Conservation (phyloP, 257 asterid genomes). For the Ilex asprella region DNA sequence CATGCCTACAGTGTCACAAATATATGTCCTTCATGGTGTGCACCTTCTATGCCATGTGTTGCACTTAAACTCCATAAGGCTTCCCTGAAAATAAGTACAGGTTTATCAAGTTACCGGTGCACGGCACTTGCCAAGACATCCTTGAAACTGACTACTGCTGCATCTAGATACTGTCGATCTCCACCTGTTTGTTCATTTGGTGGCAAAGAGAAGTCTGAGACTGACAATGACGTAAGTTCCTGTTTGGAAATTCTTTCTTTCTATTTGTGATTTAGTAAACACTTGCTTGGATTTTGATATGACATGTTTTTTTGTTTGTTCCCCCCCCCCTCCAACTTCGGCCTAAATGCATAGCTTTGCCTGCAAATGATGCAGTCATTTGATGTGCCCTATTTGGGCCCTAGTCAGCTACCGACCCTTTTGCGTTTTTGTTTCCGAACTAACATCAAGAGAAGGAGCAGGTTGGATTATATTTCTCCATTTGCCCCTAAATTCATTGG, state of each 20-base stretch:
- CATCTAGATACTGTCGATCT: not conserved
- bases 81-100: not conserved
- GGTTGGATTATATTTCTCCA: too few species aligned
- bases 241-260: constrained; percentile 1
- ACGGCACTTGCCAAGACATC: not conserved
- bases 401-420: too few species aligned
- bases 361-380: too few species aligned
- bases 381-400: too few species aligned
- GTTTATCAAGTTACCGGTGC: not conserved
- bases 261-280: not conserved
- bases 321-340: too few species aligned
- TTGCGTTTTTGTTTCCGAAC: too few species aligned
- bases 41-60: not conserved
- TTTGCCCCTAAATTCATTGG: too few species aligned
- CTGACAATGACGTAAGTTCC: constrained; percentile 44
- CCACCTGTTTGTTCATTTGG: not conserved
- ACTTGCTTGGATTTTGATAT: not conserved
- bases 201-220: not conserved
- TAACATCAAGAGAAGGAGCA: too few species aligned
- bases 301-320: too few species aligned
- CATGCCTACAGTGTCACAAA: not conserved
- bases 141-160: not conserved
- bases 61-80: not conserved
- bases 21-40: not conserved
- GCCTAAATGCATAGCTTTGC: too few species aligned